phyloP scores from a whole-genome alignment of 495 filamentous ascomycete species.

The Penicillium waksmanii region DNA sequence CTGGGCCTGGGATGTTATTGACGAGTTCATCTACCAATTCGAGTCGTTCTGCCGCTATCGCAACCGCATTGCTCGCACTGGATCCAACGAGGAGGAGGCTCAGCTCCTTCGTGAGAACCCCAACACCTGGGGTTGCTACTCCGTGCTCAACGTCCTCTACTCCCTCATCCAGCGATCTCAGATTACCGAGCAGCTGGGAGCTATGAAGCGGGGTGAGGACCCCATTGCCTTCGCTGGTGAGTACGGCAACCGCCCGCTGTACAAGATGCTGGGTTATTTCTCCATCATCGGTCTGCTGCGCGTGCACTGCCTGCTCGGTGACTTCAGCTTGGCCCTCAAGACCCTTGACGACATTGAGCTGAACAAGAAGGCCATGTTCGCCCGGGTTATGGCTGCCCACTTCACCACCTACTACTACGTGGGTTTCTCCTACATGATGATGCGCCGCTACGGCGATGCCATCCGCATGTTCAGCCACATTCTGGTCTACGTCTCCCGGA shows the following conservation, averaged over 20 bases:
- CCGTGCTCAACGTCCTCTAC: constrained; percentile 98
- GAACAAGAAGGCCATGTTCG: constrained; percentile 99
- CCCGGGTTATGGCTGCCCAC: constrained; percentile 98
- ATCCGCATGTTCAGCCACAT: constrained; percentile 99
- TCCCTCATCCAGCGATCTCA: constrained; percentile 97
- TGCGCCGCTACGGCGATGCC: constrained; percentile 97
- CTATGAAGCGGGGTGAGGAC: constrained; percentile 93
- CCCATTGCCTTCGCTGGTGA: constrained; percentile 83
- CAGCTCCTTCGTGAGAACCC: constrained; percentile 91
- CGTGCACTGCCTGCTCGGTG: constrained; percentile 94
- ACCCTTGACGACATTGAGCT: constrained; percentile 99
- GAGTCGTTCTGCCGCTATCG: constrained; percentile 98
- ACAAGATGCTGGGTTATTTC: constrained; percentile 99
- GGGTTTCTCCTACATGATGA: constrained; percentile 99
- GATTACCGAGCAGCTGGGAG: constrained; percentile 93
- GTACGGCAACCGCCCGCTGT: constrained; percentile 88
- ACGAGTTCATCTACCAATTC: constrained; percentile 99
- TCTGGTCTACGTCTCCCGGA: constrained; percentile 96
- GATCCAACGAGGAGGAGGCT: constrained; percentile 85
- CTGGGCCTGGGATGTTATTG: constrained; percentile 99
- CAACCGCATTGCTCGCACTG: constrained; percentile 84
- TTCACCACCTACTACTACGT: constrained; percentile 99
- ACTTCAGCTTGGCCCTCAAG: constrained; percentile 97
- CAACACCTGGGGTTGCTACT: constrained; percentile 99
- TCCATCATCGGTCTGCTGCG: constrained; percentile 96